A percentile compares a stretch with the other conserved stretches of the same genome.
Conservation (phyloP, 176 grass and related monocot species). For the Zea luxurians region DNA sequence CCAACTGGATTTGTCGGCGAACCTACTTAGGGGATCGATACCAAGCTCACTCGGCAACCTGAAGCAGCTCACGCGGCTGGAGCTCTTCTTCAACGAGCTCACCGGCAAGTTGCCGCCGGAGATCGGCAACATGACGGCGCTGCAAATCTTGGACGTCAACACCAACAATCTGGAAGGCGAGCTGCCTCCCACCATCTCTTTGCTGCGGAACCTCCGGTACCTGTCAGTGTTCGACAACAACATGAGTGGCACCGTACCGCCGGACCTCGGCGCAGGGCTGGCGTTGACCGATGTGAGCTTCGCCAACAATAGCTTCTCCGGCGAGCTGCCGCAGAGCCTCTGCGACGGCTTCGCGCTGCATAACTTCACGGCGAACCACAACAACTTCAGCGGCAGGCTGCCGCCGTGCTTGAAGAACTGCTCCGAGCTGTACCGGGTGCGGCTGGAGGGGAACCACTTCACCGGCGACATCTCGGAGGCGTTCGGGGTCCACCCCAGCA, state of each 20-base stretch:
- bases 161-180: conserved; percentile 61
- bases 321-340: conserved; percentile 49
- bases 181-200: conserved; percentile 45
- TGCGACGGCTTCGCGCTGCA: conserved; percentile 42
- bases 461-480: conserved; percentile 68
- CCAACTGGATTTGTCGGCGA: conserved; percentile 50
- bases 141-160: conserved; percentile 53
- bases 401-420: conserved; percentile 76
- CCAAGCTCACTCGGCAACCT: conserved; percentile 56
- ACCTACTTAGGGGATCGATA: conserved; percentile 47
- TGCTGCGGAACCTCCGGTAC: conserved; percentile 35
- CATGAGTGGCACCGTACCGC: conserved; percentile 53
- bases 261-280: conserved; percentile 51
- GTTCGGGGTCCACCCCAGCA: conserved; percentile 59
- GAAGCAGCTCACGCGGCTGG: conserved; percentile 35
- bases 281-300: conserved; percentile 39
- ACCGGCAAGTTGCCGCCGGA: conserved; percentile 52
- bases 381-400: conserved; percentile 62
- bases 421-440: conserved; percentile 35
- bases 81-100: conserved; percentile 61
- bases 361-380: conserved; percentile 49
- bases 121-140: conserved; percentile 59
- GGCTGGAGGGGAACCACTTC: conserved; percentile 66
- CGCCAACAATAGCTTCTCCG: conserved; percentile 64
- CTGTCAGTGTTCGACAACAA: conserved; percentile 61